phyloP scores from a whole-genome alignment of 169 alveolate species.

The Eimeria maxima region DNA sequence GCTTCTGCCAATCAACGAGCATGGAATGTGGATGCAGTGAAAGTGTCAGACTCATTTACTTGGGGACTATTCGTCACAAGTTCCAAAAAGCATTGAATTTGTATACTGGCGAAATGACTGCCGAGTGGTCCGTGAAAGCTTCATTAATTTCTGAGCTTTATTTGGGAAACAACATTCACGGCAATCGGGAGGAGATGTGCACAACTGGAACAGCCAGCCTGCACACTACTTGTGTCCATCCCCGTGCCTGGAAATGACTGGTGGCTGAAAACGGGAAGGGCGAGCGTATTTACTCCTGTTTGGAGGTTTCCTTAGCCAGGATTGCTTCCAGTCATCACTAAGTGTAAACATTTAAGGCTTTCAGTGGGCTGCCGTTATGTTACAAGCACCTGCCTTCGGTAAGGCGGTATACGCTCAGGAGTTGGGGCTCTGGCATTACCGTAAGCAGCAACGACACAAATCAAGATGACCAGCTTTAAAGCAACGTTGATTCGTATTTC shows the following conservation, averaged over 20 bases:
- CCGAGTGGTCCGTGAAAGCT: not conserved
- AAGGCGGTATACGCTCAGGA: not conserved
- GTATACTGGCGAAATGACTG: not conserved
- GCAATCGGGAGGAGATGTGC: not conserved
- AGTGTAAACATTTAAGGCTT: not conserved
- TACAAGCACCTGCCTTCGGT: not conserved
- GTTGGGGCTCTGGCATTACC: conserved; percentile 1
- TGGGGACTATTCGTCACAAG: not conserved
- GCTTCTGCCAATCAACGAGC: not conserved
- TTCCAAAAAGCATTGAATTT: not conserved
- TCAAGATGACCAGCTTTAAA: not conserved
- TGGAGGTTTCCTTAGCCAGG: not conserved
- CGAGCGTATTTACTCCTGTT: not conserved
- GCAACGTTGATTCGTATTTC: not conserved
- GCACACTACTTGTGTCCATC: not conserved
- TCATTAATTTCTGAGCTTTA: not conserved
- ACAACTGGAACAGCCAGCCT: not conserved
- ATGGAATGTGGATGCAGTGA: not conserved
- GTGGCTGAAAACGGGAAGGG: not conserved
- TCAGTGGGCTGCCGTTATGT: not conserved
- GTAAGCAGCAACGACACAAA: not conserved
- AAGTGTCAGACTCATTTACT: not conserved
- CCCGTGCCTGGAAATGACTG: not conserved
- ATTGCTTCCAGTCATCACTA: not conserved
- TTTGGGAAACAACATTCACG: not conserved